Conservation (phyloP, 2,329 filamentous ascomycete species). For the Aureobasidium sp. region DNA sequence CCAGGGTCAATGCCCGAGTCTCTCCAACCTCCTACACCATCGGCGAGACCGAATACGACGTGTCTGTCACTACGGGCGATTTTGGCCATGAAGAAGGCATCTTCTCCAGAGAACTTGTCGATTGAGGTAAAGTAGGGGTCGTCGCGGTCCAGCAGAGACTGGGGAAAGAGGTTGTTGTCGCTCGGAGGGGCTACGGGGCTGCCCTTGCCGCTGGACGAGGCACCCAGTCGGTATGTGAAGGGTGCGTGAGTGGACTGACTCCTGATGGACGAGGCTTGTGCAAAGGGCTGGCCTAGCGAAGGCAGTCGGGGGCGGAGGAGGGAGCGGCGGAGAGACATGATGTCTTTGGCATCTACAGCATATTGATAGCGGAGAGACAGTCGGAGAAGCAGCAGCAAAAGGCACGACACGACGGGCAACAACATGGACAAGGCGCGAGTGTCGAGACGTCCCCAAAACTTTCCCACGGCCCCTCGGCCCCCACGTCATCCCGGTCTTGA, state of each 20-base stretch:
- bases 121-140: slow-evolving; percentile 39
- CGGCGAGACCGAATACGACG: slow-evolving; percentile 80
- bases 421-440: not conserved
- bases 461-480: not conserved
- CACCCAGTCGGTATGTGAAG: slow-evolving; percentile 32
- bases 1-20: slow-evolving; percentile 89
- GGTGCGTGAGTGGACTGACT: slow-evolving; percentile 7
- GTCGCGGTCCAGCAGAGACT: slow-evolving; percentile 30
- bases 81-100: slow-evolving; percentile 85
- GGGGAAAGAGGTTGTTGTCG: slow-evolving; percentile 35
- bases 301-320: not conserved
- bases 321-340: slow-evolving; percentile 3
- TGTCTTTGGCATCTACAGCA: not conserved
- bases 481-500: not conserved
- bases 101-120: slow-evolving; percentile 72
- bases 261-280: not conserved
- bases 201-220: slow-evolving; percentile 29
- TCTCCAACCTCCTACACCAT: slow-evolving; percentile 92
- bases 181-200: slow-evolving; percentile 35
- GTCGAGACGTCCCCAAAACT: not conserved
- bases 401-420: not conserved
- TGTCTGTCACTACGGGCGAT: slow-evolving; percentile 59
- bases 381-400: not conserved
- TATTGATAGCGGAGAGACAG: not conserved
- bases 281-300: not conserved